Evolutionary conservation across 495 filamentous ascomycete species (phyloP), one percentile per base, ranked within the genome.

Genomic region (Penicillium chermesinum): DNA sequence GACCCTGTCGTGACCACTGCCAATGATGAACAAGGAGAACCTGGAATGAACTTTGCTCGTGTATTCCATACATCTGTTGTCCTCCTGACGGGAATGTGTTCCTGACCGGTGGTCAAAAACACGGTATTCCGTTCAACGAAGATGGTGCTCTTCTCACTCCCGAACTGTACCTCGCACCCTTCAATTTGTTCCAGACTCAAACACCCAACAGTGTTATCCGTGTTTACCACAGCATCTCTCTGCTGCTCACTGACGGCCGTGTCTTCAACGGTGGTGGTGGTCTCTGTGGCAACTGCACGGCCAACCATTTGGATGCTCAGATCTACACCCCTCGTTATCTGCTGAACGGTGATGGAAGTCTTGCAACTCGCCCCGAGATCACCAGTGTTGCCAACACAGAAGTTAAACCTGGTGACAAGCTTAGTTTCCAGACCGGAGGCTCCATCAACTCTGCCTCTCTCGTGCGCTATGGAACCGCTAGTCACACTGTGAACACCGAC

Each of bases 291-390:
- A 38, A 50, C 41, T 73, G 71, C 49, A 38, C 42, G 1, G 59
- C 64, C 20, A 78, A 80, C 48, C 77, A 81, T 51, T 74, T 66
- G 52, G 76, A 80, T 54, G 63, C 49, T 14, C 71, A 81, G 53
- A 64, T 81, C 41, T 81, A 65, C 54, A 59, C 49, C 10, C 58
- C 44, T 70, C 74, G 3, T 0, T 80, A 80, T 44, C 65, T 80
- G 3, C 65, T 77, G 44, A 70, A 61, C 12, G 16, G 48, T 7
- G 57, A 69, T 45, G 73, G 73, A 17, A 45, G 49, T 10, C 53
- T 50, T 1, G 63, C 19, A 10, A 38, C 69, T 7, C 66, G 74
- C 14, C 76, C 76, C 7, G 49, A 42, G 10, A 67, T 74, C 45
- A 56, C 39, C 10, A 48, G 35, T n/a, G 57, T 65, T 1, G 59